Evolutionary conservation across 2,329 filamentous ascomycete species (phyloP).

Genomic region (Phoma sp.): DNA sequence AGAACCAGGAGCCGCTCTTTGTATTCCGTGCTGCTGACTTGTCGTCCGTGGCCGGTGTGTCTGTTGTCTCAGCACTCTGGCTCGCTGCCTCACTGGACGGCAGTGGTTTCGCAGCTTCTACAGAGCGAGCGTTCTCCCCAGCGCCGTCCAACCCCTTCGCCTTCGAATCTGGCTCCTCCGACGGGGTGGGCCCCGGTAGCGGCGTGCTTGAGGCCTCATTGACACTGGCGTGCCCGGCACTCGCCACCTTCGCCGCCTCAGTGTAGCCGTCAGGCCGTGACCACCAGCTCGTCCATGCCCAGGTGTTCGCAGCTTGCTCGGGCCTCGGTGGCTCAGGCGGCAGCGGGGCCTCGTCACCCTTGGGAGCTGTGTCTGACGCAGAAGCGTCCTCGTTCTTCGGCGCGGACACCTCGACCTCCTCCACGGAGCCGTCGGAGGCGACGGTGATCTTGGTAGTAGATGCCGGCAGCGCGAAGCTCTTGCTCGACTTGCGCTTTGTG

Average conservation of each 20-base stretch:
- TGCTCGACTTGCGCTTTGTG: constrained; percentile 53
- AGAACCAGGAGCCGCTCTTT: constrained; percentile 54
- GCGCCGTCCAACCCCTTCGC: constrained; percentile 32
- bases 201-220: constrained; percentile 51
- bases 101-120: constrained; percentile 32
- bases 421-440: constrained; percentile 45
- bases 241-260: constrained; percentile 45
- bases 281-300: constrained; percentile 58
- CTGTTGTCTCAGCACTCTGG: constrained; percentile 24
- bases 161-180: constrained; percentile 39
- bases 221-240: constrained; percentile 29
- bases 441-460: constrained; percentile 56
- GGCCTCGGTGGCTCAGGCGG: constrained; percentile 49
- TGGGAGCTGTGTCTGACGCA: constrained; percentile 14
- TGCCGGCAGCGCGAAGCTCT: constrained; percentile 52
- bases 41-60: constrained; percentile 15
- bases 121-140: neutral
- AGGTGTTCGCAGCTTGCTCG: constrained; percentile 26
- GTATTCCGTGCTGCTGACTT: constrained; percentile 24
- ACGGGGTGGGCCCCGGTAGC: constrained; percentile 47
- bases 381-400: constrained; percentile 25
- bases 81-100: constrained; percentile 4
- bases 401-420: constrained; percentile 32
- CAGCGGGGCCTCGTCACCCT: constrained; percentile 48
- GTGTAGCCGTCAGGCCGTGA: constrained; percentile 56